Evolutionary conservation across 2,329 filamentous ascomycete genomes (phyloP).

Genomic region (Beauveria asiatica): DNA sequence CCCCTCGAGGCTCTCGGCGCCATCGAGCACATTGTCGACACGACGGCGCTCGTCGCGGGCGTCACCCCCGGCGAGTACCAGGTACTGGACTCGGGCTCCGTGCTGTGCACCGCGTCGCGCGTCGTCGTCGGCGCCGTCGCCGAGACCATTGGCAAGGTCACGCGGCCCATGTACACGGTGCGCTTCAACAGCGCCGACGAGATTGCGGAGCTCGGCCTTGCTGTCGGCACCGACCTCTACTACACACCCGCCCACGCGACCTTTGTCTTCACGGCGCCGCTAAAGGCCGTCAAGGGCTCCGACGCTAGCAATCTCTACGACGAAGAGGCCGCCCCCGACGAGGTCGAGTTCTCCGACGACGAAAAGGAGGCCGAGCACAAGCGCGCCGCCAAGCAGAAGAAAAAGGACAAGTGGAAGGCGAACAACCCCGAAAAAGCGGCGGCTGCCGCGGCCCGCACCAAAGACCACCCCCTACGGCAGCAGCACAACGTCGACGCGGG

Average conservation of each 20-base stretch:
- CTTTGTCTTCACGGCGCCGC: conserved; percentile 77
- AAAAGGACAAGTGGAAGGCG: conserved; percentile 39
- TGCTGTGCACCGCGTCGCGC: conserved; percentile 70
- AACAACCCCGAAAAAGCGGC: conserved; percentile 30
- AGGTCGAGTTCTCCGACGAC: conserved; percentile 93
- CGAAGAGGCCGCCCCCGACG: conserved; percentile 77
- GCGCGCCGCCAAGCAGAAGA: conserved; percentile 58
- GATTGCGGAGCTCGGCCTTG: conserved; percentile 57
- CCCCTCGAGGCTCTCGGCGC: conserved; percentile 66
- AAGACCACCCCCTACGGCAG: conserved; percentile 31
- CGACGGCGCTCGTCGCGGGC: conserved; percentile 69
- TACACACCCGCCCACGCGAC: conserved; percentile 72
- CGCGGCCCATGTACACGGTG: conserved; percentile 79
- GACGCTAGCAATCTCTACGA: conserved; percentile 94
- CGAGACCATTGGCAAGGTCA: conserved; percentile 78
- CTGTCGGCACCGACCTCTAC: conserved; percentile 62
- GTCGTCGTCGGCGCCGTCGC: conserved; percentile 72
- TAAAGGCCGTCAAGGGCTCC: conserved; percentile 74
- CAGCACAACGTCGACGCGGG: conserved; percentile 33
- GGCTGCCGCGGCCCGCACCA: conserved; percentile 24
- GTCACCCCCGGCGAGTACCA: conserved; percentile 71
- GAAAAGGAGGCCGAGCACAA: conserved; percentile 85
- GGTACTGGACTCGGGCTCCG: conserved; percentile 75
- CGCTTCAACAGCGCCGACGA: conserved; percentile 63
- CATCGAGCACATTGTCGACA: conserved; percentile 71